Base-by-base conservation (phyloP, 176 grass and related monocot species). In the Lolium rigidum region DNA sequence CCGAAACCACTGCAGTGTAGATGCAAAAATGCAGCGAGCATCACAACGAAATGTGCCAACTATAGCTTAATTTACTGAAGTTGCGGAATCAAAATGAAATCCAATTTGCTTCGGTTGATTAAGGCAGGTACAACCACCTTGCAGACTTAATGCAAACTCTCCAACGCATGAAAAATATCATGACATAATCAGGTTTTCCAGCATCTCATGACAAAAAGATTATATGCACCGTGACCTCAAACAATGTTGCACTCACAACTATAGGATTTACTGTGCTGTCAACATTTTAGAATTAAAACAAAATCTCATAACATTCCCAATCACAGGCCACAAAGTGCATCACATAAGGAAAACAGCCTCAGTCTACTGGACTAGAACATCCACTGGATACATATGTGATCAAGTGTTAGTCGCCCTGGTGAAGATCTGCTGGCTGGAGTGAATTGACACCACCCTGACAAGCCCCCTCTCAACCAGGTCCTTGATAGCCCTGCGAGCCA, bases 351-450 rank as follows among this genome's bases (percentile, higher is more conserved):
- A 69, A 82, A 26, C 39, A 80, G 83, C 74, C 39, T 64, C 10
- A 48, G 46, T 48, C 46, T 48, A 48, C 9, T 7, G 7, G 41
- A 43, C 4, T 7, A 43, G 4, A 43, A 43, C 6, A 43, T 43
- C 41, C 41, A 43, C 41, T 35, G 3, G 4, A 64, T 21, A 18
- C 70, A 76, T 28, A 56, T 62, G 11, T 65, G 0, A 5, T 51
- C 41, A 92, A 65, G 90, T 86, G 86, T 92, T 89, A 15, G 90
- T 92, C 1, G 86, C 90, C 86, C 90, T 88, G 41, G 90, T 92
- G 64, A 88, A 89, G 60, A 92, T 92, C 86, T 89, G 90, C 22
- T 92, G 90, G 86, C 86, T 92, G 70, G 78, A 82, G 69, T 88
- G 90, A 25, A 88, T 86, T 0, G 77, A 47, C 24, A 91, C 82